A percentile compares a stretch with the other conserved stretches of the same genome.
phyloP scores from a whole-genome alignment of 225 moss, liverwort and hornwort genomes.

The Marchantia paleacea region DNA sequence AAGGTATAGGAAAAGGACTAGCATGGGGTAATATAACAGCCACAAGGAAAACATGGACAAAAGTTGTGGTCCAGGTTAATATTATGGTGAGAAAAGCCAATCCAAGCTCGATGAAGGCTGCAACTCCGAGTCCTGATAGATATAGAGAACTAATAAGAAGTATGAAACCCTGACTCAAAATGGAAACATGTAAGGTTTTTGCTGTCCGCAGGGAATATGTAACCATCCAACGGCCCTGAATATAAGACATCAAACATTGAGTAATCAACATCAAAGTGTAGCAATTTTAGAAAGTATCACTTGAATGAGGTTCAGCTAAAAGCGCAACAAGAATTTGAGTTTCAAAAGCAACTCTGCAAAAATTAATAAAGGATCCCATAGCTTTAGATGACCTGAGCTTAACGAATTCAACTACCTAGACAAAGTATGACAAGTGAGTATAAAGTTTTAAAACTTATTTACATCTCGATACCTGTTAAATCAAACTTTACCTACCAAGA shows the following conservation, averaged over 20 bases:
- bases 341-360: not conserved
- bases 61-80: constrained; percentile 67
- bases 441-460: not conserved
- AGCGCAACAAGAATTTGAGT: not conserved
- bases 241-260: not conserved
- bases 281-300: not conserved
- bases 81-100: constrained; percentile 61
- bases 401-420: not conserved
- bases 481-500: constrained; percentile 46
- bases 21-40: constrained; percentile 58
- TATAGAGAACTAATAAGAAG: constrained; percentile 50
- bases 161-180: constrained; percentile 59
- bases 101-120: constrained; percentile 54
- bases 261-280: too few species aligned
- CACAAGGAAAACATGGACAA: constrained; percentile 58
- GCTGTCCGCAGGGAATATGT: constrained; percentile 60
- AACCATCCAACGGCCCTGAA: constrained; percentile 66
- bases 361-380: not conserved
- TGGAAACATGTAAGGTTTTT: constrained; percentile 56
- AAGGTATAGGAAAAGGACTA: constrained; percentile 58
- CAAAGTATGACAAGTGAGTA: not conserved
- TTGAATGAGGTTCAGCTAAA: not conserved
- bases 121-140: constrained; percentile 42
- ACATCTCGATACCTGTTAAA: not conserved
- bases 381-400: too few species aligned